These are phyloP conservation scores for Tolypocladium ovalisporum DNA, from an alignment of 2,329 filamentous ascomycete genomes.

Conservation along the genomic window DNA sequence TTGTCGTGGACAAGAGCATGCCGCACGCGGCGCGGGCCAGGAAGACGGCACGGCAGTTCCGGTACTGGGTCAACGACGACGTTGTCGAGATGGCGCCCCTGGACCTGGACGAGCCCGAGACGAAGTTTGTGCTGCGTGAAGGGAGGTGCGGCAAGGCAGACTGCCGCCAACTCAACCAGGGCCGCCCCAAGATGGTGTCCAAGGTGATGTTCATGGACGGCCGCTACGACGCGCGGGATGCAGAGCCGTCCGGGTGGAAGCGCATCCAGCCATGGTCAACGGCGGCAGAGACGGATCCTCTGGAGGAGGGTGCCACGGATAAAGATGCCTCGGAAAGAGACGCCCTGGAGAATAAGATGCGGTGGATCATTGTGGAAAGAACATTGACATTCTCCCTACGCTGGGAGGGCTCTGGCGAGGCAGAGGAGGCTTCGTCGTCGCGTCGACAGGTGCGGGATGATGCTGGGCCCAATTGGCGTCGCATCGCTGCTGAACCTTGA, in stretches of 20 bases:
- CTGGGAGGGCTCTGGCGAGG: conserved; percentile 20
- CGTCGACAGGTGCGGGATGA: conserved; percentile 2
- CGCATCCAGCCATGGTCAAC: conserved; percentile 21
- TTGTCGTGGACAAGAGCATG: conserved; percentile 18
- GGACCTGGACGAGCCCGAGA: conserved; percentile 21
- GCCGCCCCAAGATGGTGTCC: conserved; percentile 25
- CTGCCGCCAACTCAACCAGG: conserved; percentile 23
- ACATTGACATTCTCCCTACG: conserved; percentile 25
- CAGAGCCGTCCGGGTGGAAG: conserved; percentile 17
- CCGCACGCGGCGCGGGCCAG: conserved; percentile 17
- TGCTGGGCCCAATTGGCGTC: not conserved
- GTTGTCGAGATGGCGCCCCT: conserved; percentile 25
- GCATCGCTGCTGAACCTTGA: not conserved
- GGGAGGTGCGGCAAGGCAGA: conserved; percentile 23
- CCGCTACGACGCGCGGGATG: conserved; percentile 13
- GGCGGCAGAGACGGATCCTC: conserved; percentile 11
- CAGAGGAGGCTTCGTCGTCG: conserved; percentile 9
- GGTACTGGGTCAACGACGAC: conserved; percentile 26
- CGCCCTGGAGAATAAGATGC: conserved; percentile 19
- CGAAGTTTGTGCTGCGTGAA: conserved; percentile 19
- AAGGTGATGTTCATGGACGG: conserved; percentile 25
- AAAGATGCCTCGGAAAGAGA: not conserved
- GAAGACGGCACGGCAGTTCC: conserved; percentile 24
- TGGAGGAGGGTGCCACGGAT: not conserved
- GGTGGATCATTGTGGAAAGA: conserved; percentile 26